Evolutionary conservation across 257 asterid genomes (phyloP), one percentile per base, ranked within the genome.

Genomic region (Capsicum pubescens): DNA sequence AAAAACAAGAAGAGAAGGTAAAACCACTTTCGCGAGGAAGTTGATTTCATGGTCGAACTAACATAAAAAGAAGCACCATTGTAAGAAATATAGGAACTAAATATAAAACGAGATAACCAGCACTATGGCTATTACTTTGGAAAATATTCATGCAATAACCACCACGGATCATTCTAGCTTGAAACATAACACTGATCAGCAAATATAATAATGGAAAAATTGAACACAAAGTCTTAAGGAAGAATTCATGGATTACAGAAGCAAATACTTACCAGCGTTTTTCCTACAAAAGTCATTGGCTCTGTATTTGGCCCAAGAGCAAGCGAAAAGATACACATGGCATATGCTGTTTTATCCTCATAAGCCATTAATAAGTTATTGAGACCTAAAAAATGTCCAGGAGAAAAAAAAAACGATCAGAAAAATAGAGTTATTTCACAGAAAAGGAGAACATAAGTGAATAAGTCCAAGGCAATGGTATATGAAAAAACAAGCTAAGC

Each of bases 271-370:
- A 95, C 99, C 88, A 61, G 90, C 1, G 98, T 96, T 87, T 94
- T 92, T 21, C 99, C 98, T 36, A 86, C 60, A 89, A 96, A 96
- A 26, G 98, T 92, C 83, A 96, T 83, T 63, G 98, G 99, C 84
- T 96, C 97, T 26, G 85, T 79, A 88, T 92, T 83, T 84, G 99
- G 97, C 60, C 97, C 99, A 84, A 94, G 89, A 87, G 97, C 93
- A 56, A 96, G 93, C 39, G 99, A 96, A 90, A 96, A 96, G 55
- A 94, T 85, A 85, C 99, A 95, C 74, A 96, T 97, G 58, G 99
- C 99, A 86, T 90, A 94, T 14, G 99, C 98, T 52, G 99, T 91
- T 90, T 94, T 96, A 86, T 96, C 98, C 9, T 96, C 98, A 84
- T 94, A 96, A 19, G 98, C 97, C 97, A 91, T 91, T 92, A 96